Percentiles rank a stretch among this genome's conserved stretches.
Evolutionary conservation across 768 basidiomycete species (phyloP).

Genomic region (Boletus eberwhitei): DNA sequence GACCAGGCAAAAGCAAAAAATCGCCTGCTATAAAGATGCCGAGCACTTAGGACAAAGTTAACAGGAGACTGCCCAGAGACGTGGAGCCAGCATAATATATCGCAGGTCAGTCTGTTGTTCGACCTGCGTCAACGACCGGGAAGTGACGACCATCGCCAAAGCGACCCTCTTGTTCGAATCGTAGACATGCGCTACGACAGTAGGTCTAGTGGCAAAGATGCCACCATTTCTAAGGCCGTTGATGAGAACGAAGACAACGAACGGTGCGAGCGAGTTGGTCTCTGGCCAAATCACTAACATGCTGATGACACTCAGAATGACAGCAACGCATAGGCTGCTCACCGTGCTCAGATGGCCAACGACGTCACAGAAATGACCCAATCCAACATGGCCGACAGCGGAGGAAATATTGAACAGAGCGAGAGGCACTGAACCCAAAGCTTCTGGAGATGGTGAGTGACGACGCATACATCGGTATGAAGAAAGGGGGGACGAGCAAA

Average conservation of each 20-base stretch:
- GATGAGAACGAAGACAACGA: slow-evolving; percentile 25
- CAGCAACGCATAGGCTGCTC: too few species aligned
- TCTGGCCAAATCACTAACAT: background rate
- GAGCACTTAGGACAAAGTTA: slow-evolving; percentile 18
- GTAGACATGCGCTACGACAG: slow-evolving; percentile 30
- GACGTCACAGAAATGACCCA: background rate
- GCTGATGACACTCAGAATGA: background rate
- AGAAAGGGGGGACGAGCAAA: slow-evolving; percentile 33
- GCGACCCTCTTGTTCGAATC: slow-evolving; percentile 30
- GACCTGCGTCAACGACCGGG: slow-evolving; percentile 7
- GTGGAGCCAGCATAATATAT: slow-evolving; percentile 31
- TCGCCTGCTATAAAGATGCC: slow-evolving; percentile 2
- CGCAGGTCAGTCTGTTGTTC: slow-evolving; percentile 26
- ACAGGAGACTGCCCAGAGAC: slow-evolving; percentile 23
- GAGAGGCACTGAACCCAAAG: background rate
- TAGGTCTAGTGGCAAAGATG: slow-evolving; percentile 35
- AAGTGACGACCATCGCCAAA: slow-evolving; percentile 31
- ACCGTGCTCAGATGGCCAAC: background rate
- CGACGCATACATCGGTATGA: slow-evolving; percentile 33
- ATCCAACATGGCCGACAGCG: background rate
- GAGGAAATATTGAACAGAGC: background rate
- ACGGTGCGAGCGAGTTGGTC: slow-evolving; percentile 2
- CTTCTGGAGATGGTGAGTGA: background rate
- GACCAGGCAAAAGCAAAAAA: slow-evolving; percentile 16
- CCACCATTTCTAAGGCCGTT: slow-evolving; percentile 32